Evolutionary conservation across 805 yeast species (phyloP).

Genomic region (Metschnikowia corniflorae): DNA sequence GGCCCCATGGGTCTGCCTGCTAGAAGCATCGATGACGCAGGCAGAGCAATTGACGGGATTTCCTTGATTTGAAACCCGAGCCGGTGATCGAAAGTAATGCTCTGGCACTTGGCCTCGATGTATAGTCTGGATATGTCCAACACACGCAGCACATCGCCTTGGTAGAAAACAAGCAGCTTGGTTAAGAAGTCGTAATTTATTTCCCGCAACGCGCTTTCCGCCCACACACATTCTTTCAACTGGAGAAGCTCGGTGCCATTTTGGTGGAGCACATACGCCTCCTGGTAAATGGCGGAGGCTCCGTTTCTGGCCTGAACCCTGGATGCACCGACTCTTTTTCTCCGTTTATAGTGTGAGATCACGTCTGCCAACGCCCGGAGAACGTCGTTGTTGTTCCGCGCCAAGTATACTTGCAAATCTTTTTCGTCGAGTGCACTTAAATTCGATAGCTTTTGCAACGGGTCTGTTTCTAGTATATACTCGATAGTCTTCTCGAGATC

Average conservation of each 20-base stretch:
- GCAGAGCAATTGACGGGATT: neutral
- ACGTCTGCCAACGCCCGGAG: constrained; percentile 36
- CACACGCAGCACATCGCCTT: constrained; percentile 42
- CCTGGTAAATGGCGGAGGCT: constrained; percentile 1
- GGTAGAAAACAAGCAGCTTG: constrained; percentile 38
- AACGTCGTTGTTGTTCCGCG: constrained; percentile 25
- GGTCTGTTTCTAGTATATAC: constrained; percentile 9
- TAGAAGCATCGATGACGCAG: constrained; percentile 2
- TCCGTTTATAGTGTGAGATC: constrained; percentile 18
- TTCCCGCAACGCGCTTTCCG: constrained; percentile 30
- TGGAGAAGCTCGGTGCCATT: constrained; percentile 13
- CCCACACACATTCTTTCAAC: constrained; percentile 8
- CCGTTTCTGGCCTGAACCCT: constrained; percentile 9
- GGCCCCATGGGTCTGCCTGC: constrained; percentile 5
- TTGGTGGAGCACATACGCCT: constrained; percentile 20
- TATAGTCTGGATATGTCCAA: constrained; percentile 31
- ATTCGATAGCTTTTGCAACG: constrained; percentile 4
- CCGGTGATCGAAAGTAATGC: constrained; percentile 22
- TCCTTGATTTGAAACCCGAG: constrained; percentile 6
- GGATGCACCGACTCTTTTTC: constrained; percentile 9
- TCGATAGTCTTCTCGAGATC: constrained; percentile 29
- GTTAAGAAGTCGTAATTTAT: constrained; percentile 40
- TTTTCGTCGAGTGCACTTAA: constrained; percentile 4
- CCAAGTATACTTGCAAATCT: constrained; percentile 17
- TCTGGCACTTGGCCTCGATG: constrained; percentile 26